phyloP scores from a whole-genome alignment of 495 filamentous ascomycete species.

The Lindgomyces ingoldianus region DNA sequence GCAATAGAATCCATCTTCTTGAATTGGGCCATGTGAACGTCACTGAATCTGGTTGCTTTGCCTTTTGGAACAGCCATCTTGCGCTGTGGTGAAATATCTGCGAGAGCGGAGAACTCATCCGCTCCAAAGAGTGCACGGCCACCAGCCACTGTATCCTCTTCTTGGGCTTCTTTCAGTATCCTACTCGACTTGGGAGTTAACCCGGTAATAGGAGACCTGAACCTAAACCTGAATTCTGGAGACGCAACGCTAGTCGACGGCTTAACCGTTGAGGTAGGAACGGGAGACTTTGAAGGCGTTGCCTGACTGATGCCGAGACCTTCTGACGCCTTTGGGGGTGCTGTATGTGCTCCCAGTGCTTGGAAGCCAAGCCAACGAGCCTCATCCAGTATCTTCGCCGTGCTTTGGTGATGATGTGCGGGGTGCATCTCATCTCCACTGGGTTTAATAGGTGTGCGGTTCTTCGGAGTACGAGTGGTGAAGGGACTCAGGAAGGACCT shows the following conservation, averaged over 20 bases:
- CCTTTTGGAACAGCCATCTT: slow-evolving; percentile 79
- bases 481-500: slow-evolving; percentile 8
- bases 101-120: slow-evolving; percentile 28
- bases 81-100: slow-evolving; percentile 52
- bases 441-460: slow-evolving; percentile 41
- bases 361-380: slow-evolving; percentile 46
- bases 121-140: slow-evolving; percentile 20
- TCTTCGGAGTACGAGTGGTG: slow-evolving; percentile 39
- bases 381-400: slow-evolving; percentile 44
- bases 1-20: slow-evolving; percentile 97
- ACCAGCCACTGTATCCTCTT: slow-evolving; percentile 54
- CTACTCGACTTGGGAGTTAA: slow-evolving; percentile 72
- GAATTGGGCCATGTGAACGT: slow-evolving; percentile 81
- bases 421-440: slow-evolving; percentile 46
- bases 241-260: slow-evolving; percentile 43
- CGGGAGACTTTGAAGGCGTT: slow-evolving; percentile 40
- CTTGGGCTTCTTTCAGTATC: slow-evolving; percentile 65
- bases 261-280: slow-evolving; percentile 21
- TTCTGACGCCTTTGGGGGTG: slow-evolving; percentile 39
- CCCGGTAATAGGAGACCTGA: slow-evolving; percentile 54
- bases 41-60: slow-evolving; percentile 73
- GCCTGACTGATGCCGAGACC: slow-evolving; percentile 29
- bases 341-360: slow-evolving; percentile 41
- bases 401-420: slow-evolving; percentile 41
- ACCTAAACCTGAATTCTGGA: slow-evolving; percentile 74